Evolutionary conservation across 345 rosid genomes (phyloP).

Genomic region (Gossypium herbaceum): DNA sequence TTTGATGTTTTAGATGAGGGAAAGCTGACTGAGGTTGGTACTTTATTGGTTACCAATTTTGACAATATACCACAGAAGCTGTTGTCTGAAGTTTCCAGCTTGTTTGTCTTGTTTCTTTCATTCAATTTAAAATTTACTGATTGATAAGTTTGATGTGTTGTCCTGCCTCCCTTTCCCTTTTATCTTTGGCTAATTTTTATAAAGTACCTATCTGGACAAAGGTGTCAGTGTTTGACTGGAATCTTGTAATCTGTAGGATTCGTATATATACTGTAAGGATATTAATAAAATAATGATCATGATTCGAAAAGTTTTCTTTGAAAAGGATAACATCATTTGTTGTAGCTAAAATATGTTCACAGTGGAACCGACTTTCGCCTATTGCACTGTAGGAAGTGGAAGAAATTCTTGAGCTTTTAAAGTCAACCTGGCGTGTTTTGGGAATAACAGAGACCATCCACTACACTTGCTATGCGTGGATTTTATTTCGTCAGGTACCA

Average conservation of each 20-base stretch:
- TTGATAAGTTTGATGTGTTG: neutral
- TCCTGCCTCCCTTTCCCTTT: neutral
- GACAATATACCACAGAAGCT: slow-evolving; percentile 1
- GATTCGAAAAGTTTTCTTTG: neutral
- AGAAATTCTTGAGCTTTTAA: slow-evolving; percentile 94
- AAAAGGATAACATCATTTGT: neutral
- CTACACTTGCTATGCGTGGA: slow-evolving; percentile 86
- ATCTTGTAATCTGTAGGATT: neutral
- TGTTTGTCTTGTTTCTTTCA: neutral
- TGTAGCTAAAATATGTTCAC: slow-evolving; percentile 1
- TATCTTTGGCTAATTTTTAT: slow-evolving; percentile 1
- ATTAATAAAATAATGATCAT: neutral
- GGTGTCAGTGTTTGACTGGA: neutral
- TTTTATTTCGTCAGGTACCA: slow-evolving; percentile 89
- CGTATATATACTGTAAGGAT: neutral
- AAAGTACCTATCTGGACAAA: neutral
- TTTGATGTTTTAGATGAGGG: slow-evolving; percentile 94
- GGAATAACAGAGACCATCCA: slow-evolving; percentile 96
- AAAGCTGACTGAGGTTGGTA: slow-evolving; percentile 84
- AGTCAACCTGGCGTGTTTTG: slow-evolving; percentile 92
- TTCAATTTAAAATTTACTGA: slow-evolving; percentile 9
- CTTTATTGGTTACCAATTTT: slow-evolving; percentile 14
- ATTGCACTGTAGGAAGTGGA: slow-evolving; percentile 71
- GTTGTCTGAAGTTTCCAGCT: neutral
- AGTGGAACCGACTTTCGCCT: neutral